Conservation (phyloP, 306 rosid genomes). For the Dalbergia oliveri region DNA sequence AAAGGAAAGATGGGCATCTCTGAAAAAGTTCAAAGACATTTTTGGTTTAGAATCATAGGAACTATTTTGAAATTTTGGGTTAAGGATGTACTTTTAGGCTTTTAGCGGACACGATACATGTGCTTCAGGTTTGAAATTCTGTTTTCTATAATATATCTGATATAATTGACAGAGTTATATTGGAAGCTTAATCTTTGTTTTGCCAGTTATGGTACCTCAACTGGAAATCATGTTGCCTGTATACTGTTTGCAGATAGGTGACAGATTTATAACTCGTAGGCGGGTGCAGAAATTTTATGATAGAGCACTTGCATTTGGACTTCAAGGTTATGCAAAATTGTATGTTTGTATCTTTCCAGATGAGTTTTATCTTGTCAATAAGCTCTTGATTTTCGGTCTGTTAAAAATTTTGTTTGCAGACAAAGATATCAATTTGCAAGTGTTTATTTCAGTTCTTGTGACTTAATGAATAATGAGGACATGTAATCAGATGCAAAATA, state of each 20-base stretch:
- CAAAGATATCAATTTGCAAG: background rate
- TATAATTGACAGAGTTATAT: conserved; percentile 7
- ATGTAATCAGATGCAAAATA: conserved; percentile 1
- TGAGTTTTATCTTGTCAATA: conserved; percentile 18
- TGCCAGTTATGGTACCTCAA: conserved; percentile 38
- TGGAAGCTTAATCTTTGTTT: conserved; percentile 31
- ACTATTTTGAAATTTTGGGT: conserved; percentile 25
- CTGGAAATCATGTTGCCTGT: conserved; percentile 34
- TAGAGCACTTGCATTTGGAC: conserved; percentile 85
- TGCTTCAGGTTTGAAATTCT: conserved; percentile 31
- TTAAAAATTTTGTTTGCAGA: conserved; percentile 16
- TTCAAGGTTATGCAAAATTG: conserved; percentile 92
- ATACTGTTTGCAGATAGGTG: conserved; percentile 75
- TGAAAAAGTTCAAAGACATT: background rate
- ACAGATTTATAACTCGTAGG: conserved; percentile 89
- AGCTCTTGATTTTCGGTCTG: conserved; percentile 36
- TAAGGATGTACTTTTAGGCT: conserved; percentile 21
- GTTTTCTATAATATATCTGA: conserved; percentile 17
- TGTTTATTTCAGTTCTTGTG: background rate
- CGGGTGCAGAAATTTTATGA: conserved; percentile 84
- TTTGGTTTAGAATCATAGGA: conserved; percentile 10
- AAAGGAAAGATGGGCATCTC: conserved; percentile 2
- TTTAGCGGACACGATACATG: conserved; percentile 29
- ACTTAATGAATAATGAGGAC: background rate
- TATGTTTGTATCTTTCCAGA: conserved; percentile 58